Conservation (phyloP, 768 basidiomycete genomes). For the Kwoniella heveanensis region DNA sequence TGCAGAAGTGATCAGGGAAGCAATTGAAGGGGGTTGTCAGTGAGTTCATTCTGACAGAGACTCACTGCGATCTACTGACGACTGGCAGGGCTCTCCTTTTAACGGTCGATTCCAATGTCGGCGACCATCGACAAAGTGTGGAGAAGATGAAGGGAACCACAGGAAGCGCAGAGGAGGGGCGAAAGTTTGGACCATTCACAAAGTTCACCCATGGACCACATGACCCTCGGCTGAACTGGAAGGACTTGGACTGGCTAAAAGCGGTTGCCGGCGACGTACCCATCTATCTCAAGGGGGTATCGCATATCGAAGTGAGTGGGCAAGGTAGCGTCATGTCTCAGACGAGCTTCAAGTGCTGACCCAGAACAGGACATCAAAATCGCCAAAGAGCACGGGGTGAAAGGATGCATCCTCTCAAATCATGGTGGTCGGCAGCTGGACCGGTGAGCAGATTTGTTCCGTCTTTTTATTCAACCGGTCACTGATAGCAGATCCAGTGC, state of each 20-base stretch:
- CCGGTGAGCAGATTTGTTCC: slow-evolving; percentile 17
- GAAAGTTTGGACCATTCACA: slow-evolving; percentile 44
- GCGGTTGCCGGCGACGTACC: slow-evolving; percentile 57
- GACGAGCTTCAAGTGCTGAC: neutral
- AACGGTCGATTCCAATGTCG: slow-evolving; percentile 81
- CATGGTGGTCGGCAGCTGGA: slow-evolving; percentile 29
- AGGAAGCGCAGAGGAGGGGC: slow-evolving; percentile 43
- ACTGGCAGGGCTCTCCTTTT: slow-evolving; percentile 73
- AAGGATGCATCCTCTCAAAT: slow-evolving; percentile 49
- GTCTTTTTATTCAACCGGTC: no score
- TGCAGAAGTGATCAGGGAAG: slow-evolving; percentile 68
- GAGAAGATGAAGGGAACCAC: slow-evolving; percentile 49
- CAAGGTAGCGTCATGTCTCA: slow-evolving; percentile 4
- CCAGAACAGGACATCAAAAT: slow-evolving; percentile 71
- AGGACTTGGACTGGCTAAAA: slow-evolving; percentile 50
- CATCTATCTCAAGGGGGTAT: slow-evolving; percentile 61
- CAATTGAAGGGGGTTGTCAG: slow-evolving; percentile 70
- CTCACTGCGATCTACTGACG: neutral
- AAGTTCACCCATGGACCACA: slow-evolving; percentile 20
- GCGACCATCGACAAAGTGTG: slow-evolving; percentile 35
- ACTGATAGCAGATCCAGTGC: slow-evolving; percentile 27
- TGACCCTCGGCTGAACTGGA: slow-evolving; percentile 54
- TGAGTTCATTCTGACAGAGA: slow-evolving; percentile 19
- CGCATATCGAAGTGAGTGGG: slow-evolving; percentile 57
- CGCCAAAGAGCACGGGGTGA: slow-evolving; percentile 79